Percentiles rank a stretch among this genome's conserved stretches.
Conservation (phyloP, 1,284 basidiomycete genomes). For the Farysia itapuensis region DNA sequence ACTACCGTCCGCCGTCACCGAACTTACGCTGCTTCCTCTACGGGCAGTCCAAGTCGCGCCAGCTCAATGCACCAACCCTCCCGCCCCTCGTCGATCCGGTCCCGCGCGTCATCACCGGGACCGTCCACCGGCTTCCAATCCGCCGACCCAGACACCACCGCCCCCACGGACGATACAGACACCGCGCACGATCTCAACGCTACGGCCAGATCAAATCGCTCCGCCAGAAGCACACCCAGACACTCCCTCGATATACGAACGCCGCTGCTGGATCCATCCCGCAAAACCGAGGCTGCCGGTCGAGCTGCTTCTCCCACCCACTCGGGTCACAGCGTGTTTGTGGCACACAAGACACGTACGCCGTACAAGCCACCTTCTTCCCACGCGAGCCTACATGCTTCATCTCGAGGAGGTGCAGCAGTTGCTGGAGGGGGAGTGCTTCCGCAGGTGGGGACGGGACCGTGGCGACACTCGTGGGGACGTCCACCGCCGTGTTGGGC, state of each 20-base stretch:
- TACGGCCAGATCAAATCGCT: too few relatives aligned
- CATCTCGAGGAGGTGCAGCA: too few relatives aligned
- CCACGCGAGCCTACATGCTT: constrained; percentile 39
- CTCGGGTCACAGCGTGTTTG: constrained; percentile 40
- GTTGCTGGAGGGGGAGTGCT: background rate
- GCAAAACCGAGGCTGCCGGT: background rate
- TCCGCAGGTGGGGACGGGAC: constrained; percentile 29
- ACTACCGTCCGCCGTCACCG: constrained; percentile 47
- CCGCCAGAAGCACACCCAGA: constrained; percentile 25
- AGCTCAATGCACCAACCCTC: constrained; percentile 29
- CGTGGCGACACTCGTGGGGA: constrained; percentile 51
- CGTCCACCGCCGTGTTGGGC: constrained; percentile 53
- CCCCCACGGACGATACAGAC: constrained; percentile 3
- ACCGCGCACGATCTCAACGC: background rate
- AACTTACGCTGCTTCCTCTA: constrained; percentile 25
- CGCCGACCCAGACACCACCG: constrained; percentile 12
- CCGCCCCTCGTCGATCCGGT: constrained; percentile 28
- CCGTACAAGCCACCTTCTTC: constrained; percentile 53
- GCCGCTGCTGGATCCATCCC: background rate
- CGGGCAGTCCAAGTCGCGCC: constrained; percentile 29
- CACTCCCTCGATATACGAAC: constrained; percentile 23
- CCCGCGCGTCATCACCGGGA: constrained; percentile 30
- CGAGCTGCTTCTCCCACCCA: constrained; percentile 12
- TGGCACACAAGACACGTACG: constrained; percentile 48
- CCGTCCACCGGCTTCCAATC: constrained; percentile 9